These are phyloP conservation scores for Annulohypoxylon truncatum DNA, from an alignment of 2,329 filamentous ascomycete species.

Conservation along the genomic window DNA sequence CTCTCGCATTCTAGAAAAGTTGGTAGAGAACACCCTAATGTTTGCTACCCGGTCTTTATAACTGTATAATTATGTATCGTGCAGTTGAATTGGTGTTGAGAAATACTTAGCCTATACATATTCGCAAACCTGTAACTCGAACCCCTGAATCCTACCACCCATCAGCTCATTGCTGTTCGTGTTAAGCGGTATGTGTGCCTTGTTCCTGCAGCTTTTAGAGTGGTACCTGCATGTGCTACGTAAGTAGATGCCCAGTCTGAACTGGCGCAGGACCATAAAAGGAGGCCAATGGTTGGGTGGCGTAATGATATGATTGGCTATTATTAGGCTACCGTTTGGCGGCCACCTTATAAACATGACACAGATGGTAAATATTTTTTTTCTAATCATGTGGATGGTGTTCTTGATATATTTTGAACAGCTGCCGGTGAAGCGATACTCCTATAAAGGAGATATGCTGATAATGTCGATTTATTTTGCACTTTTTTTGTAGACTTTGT, in stretches of 20 bases:
- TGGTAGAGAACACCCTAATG: constrained; percentile 1
- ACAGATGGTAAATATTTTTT: neutral
- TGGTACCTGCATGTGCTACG: constrained; percentile 39
- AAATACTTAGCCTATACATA: constrained; percentile 22
- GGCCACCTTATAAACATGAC: constrained; percentile 9
- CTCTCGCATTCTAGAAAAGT: constrained; percentile 12
- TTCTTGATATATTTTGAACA: neutral
- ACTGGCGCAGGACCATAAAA: constrained; percentile 3
- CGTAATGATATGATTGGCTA: constrained; percentile 19
- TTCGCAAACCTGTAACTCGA: constrained; percentile 24
- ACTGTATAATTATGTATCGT: constrained; percentile 11
- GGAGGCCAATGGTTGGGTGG: constrained; percentile 6
- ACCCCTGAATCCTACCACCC: constrained; percentile 31
- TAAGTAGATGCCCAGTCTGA: constrained; percentile 29
- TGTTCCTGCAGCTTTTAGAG: constrained; percentile 37
- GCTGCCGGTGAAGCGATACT: neutral
- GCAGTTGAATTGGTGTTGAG: neutral
- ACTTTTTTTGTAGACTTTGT: neutral
- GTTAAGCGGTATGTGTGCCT: constrained; percentile 17
- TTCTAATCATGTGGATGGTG: neutral
- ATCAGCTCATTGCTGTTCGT: constrained; percentile 26
- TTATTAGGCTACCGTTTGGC: constrained; percentile 2
- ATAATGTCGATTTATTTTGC: neutral
- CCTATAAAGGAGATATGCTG: neutral
- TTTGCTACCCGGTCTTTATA: neutral